Conservation (phyloP, 1,284 basidiomycete species). For the Singerocomus inundabilis region DNA sequence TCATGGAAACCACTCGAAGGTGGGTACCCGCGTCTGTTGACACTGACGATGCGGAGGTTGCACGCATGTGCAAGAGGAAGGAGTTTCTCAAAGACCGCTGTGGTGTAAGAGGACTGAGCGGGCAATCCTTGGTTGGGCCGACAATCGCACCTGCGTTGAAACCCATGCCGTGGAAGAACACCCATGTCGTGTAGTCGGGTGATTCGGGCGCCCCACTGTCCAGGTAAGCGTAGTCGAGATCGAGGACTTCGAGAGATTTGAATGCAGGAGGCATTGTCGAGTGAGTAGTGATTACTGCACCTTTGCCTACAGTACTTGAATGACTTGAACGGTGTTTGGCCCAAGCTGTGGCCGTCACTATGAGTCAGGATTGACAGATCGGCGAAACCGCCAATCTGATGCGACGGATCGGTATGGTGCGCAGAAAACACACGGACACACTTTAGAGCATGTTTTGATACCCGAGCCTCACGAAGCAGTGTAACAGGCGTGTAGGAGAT, state of each 20-base stretch:
- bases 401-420: too few species aligned
- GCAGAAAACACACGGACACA: too few species aligned
- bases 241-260: constrained; percentile 18
- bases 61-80: constrained; percentile 24
- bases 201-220: constrained; percentile 23
- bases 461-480: too few species aligned
- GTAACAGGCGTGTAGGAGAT: too few species aligned
- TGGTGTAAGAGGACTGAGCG: background rate
- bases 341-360: too few species aligned
- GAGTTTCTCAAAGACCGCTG: constrained; percentile 20
- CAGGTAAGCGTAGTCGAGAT: constrained; percentile 20
- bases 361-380: too few species aligned
- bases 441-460: too few species aligned
- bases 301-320: too few species aligned
- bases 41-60: constrained; percentile 26
- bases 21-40: constrained; percentile 27
- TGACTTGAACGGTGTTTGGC: too few species aligned
- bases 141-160: constrained; percentile 24
- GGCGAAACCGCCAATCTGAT: too few species aligned
- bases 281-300: too few species aligned
- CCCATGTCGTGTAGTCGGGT: constrained; percentile 23
- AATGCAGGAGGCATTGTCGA: background rate
- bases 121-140: too few species aligned
- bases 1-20: constrained; percentile 25
- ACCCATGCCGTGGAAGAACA: constrained; percentile 23